phyloP scores from a whole-genome alignment of 2,329 filamentous ascomycete species.

The Diaporthe humulicola region DNA sequence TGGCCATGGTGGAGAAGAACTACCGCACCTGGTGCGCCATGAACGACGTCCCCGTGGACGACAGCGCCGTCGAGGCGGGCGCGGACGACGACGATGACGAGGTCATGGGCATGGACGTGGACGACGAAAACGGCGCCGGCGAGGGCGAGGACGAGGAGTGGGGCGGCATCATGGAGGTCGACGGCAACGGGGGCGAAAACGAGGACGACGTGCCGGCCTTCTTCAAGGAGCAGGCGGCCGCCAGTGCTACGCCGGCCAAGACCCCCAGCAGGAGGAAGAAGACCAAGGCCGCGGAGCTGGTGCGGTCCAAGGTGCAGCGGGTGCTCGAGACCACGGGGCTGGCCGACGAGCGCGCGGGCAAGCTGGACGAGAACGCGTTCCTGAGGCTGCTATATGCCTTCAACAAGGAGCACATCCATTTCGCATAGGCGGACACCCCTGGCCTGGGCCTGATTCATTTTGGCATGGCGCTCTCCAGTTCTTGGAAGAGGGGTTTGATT shows the following conservation, averaged over 20 bases:
- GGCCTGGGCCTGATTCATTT: background rate
- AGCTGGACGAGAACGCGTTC: constrained; percentile 95
- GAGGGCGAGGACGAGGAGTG: constrained; percentile 58
- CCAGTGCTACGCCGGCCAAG: constrained; percentile 59
- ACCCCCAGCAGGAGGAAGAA: constrained; percentile 80
- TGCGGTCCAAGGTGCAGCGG: constrained; percentile 88
- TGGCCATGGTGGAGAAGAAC: constrained; percentile 87
- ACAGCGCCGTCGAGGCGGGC: constrained; percentile 64
- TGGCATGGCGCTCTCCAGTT: background rate
- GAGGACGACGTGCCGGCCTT: constrained; percentile 85
- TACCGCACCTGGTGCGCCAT: constrained; percentile 92
- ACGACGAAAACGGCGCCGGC: constrained; percentile 57
- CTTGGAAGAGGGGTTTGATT: background rate
- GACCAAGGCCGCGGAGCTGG: constrained; percentile 83
- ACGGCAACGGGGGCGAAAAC: constrained; percentile 61
- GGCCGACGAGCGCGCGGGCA: constrained; percentile 83
- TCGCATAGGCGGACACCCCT: constrained; percentile 66
- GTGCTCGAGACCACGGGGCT: constrained; percentile 87
- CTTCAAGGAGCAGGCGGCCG: constrained; percentile 76
- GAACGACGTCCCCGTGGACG: constrained; percentile 84
- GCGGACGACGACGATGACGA: constrained; percentile 51
- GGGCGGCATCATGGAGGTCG: constrained; percentile 64
- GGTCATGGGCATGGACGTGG: constrained; percentile 49
- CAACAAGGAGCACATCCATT: constrained; percentile 94
- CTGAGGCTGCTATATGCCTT: constrained; percentile 84